Evolutionary conservation across 176 grass and related monocot species (phyloP), one percentile per base, ranked within the genome.

Genomic region (Musa troglodytarum): DNA sequence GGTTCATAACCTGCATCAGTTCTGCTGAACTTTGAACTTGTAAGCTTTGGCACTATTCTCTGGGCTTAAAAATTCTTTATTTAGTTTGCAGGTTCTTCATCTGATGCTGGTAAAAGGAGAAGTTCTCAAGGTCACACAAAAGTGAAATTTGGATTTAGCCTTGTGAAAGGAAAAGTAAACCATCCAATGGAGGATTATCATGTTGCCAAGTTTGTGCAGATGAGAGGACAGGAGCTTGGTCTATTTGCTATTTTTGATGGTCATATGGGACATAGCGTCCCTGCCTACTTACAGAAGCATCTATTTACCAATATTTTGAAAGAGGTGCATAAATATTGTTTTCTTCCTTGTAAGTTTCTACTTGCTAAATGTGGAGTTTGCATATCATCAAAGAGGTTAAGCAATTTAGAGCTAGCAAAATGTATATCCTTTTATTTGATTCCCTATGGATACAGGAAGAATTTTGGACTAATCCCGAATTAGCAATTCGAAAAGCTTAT

Each of bases 381-480:
- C 64, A 72, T 65, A 55, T 69, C 58, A 54, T 26, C 68, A 24
- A 12, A 65, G n/a, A 28, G 21, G 34, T 6, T 43, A 25, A 50
- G 76, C 43, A 54, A 79, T 79, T 16, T 19, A 17, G 6, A 4
- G 9, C 20, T 7, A n/a, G 34, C 34, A 62, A 62, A n/a, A 62
- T 7, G 7, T 19, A 69, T 9, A 43, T 49, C 49, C 29, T 50
- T 43, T 43, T 50, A 16, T n/a, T 17, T 43, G 34, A 43, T 43
- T 43, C 34, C 34, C 34, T 3, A 43, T 69, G 34, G 14, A 43
- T 16, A 28, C 66, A 96, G 92, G 92, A 96, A 84, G 92, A 96
- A 74, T 91, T 96, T 82, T 91, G 83, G 92, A 85, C 88, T 72
- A 79, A 96, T n/a, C 79, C 92, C 1, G 81, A 88, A 54, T 74